Evolutionary conservation across 169 alveolate genomes (phyloP), one percentile per base, ranked within the genome.

Genomic region (Plasmodium gonderi): DNA sequence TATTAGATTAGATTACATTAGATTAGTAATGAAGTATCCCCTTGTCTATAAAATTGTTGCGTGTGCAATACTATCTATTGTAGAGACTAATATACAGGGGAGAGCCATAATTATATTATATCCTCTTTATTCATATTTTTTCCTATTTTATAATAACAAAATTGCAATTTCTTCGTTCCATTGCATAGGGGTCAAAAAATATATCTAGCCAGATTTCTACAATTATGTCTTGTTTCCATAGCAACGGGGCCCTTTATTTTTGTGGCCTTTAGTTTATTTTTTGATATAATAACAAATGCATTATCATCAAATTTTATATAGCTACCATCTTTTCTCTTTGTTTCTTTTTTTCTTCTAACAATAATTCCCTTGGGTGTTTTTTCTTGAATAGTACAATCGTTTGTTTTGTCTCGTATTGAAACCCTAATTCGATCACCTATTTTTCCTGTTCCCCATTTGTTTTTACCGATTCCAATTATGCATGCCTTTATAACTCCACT

Each of bases 401-500:
- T 78, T 29, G 96, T 92, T 76, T 95, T 95, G 87, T 94, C 97
- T 45, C 97, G 92, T 36, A 95, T 92, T 11, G 97, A 95, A 26
- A 95, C 96, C 78, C 95, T 90, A 38, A 95, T 95, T 33, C 97
- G 91, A 69, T 95, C 97, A 65, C 97, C 97, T 51, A 95, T 95
- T 82, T 95, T 95, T 54, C 97, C 97, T 3, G 97, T 95, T 3
- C 97, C 97, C 94, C 95, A 95, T 36, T 93, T 87, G 67, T 91
- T 95, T 47, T 95, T 91, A 0, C 97, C 97, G 47, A 95, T 67
- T 12, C 97, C 97, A 36, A 95, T 95, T 65, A 95, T 95, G 68
- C 97, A 95, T 5, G 97, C 97, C 91, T 95, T 95, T n/a, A 95
- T 91, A 26, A 95, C 94, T 14, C 97, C 97, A 38, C 95, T 94